Evolutionary conservation across 2,329 filamentous ascomycete genomes (phyloP), one percentile per base, ranked within the genome.

Genomic region (Fusarium gaditjirri): DNA sequence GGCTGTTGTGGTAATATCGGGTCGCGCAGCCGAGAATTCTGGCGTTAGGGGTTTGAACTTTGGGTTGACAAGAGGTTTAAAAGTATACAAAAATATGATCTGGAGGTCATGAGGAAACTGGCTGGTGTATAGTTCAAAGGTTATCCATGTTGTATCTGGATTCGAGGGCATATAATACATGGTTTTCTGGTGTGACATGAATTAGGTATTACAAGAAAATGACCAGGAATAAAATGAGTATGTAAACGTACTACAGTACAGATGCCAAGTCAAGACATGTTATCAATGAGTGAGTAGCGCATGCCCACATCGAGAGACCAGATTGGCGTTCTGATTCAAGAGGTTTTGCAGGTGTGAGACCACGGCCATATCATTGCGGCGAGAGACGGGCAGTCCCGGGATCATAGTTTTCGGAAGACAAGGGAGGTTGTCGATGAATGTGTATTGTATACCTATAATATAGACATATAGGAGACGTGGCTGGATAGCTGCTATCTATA

Each of bases 321-420:
- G 23, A 56, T 23, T 55, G 35, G 36, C 23, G 55, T 54, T 46
- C n/a, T n/a, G 36, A n/a, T 44, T 21, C 12, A 29, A 42, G 53
- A 33, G 38, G 13, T 29, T 47, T 50, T 29, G 29, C 33, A 31
- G 16, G 16, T 39, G 41, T 67, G 65, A 71, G 70, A 41, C 61
- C 53, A 69, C 56, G 21, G 59, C 42, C 54, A 65, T 33, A 52
- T 59, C 13, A 70, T 66, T 65, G 55, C 43, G 70, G 47, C 70
- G 42, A 55, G 52, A 36, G 29, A 23, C 25, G 36, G 47, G 23
- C 12, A 21, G 31, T 23, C 12, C 31, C 17, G n/a, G 13, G 31
- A 36, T 52, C 13, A 25, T 25, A 23, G 17, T 25, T 14, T 25
- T 36, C 47, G 17, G 8, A 61, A 62, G 65, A 60, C 33, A 44